A percentile compares a stretch with the other conserved stretches of the same genome.
Evolutionary conservation across 2,329 filamentous ascomycete genomes (phyloP).

Genomic region (Fusarium napiforme): DNA sequence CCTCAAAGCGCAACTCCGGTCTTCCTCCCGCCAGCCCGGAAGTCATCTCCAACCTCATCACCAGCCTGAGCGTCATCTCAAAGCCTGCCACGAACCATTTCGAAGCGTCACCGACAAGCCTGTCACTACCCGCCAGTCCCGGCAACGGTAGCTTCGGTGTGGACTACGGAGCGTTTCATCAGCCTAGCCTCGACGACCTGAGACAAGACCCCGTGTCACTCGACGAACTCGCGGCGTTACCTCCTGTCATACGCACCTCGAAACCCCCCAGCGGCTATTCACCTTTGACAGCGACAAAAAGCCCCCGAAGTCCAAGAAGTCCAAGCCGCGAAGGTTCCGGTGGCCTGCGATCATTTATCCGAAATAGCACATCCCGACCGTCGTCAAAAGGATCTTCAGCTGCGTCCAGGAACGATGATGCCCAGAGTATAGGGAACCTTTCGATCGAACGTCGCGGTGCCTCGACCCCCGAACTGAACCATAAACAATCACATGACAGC

Average conservation of each 20-base stretch:
- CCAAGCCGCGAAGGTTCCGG: slow-evolving; percentile 59
- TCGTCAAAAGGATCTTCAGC: slow-evolving; percentile 68
- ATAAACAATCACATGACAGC: slow-evolving; percentile 68
- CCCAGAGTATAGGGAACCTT: slow-evolving; percentile 71
- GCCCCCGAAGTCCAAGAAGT: slow-evolving; percentile 59
- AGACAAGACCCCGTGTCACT: slow-evolving; percentile 60
- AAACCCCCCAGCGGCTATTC: slow-evolving; percentile 84
- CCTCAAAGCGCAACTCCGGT: slow-evolving; percentile 33
- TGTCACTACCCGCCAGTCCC: slow-evolving; percentile 52
- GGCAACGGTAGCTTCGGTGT: slow-evolving; percentile 72
- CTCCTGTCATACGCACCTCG: slow-evolving; percentile 83
- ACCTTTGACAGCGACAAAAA: slow-evolving; percentile 72
- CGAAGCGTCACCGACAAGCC: slow-evolving; percentile 63
- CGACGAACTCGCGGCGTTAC: slow-evolving; percentile 69
- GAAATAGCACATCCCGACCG: slow-evolving; percentile 62
- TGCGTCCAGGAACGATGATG: slow-evolving; percentile 66
- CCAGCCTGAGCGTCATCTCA: slow-evolving; percentile 74
- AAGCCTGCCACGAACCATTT: slow-evolving; percentile 76
- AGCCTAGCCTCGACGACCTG: slow-evolving; percentile 61
- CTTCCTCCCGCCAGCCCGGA: slow-evolving; percentile 69
- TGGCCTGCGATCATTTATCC: slow-evolving; percentile 70
- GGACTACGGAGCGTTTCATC: slow-evolving; percentile 75
- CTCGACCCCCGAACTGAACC: slow-evolving; percentile 60
- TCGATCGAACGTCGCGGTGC: slow-evolving; percentile 69
- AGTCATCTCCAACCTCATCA: slow-evolving; percentile 76